Conservation (phyloP, 495 filamentous ascomycete species). For the Penicillium pancosmium region DNA sequence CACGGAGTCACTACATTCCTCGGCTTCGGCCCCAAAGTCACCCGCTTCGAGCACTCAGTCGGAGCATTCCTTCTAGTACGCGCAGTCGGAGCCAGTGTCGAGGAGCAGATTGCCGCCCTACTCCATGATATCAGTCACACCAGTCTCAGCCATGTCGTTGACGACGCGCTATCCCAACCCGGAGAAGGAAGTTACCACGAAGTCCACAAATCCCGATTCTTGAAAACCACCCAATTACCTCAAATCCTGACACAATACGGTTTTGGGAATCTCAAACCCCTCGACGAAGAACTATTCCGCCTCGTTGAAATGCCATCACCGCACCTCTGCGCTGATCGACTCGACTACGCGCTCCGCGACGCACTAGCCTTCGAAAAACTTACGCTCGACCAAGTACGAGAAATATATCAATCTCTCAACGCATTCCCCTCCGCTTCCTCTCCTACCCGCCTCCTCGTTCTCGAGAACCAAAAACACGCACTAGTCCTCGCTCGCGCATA, state of each 20-base stretch:
- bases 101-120: constrained; percentile 46
- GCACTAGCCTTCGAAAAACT: constrained; percentile 38
- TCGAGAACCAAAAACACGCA: constrained; percentile 34
- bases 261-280: constrained; percentile 23
- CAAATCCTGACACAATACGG: constrained; percentile 37
- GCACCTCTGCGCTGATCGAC: constrained; percentile 45
- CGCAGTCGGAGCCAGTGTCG: constrained; percentile 37
- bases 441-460: constrained; percentile 36
- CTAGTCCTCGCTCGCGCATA: constrained; percentile 37
- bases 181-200: constrained; percentile 48
- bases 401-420: constrained; percentile 29
- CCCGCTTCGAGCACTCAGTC: constrained; percentile 48
- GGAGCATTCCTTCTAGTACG: constrained; percentile 47
- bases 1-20: constrained; percentile 42
- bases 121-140: constrained; percentile 50
- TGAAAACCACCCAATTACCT: constrained; percentile 38
- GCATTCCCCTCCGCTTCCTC: constrained; percentile 32
- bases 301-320: constrained; percentile 45
- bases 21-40: constrained; percentile 37
- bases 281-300: constrained; percentile 45
- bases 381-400: constrained; percentile 24
- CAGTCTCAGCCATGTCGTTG: constrained; percentile 46
- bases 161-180: constrained; percentile 41
- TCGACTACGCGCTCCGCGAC: constrained; percentile 48
- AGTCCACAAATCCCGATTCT: constrained; percentile 43